phyloP scores from a whole-genome alignment of 1,139 yeast species.

The Debaryomyces coudertii region DNA sequence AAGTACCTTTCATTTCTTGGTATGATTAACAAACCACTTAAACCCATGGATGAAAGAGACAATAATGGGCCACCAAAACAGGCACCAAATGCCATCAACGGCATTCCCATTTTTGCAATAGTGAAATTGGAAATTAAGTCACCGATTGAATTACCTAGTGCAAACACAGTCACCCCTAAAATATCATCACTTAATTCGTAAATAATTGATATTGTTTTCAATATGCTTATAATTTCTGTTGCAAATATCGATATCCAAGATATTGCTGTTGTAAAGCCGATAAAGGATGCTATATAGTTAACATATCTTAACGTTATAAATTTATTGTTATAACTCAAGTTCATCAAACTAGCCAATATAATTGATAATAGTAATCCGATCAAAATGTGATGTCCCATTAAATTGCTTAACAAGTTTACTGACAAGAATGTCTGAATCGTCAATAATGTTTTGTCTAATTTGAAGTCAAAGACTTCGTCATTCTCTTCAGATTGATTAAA shows the following conservation, averaged over 20 bases:
- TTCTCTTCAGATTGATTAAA: slow-evolving; percentile 5
- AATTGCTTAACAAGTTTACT: slow-evolving; percentile 18
- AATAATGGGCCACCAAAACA: slow-evolving; percentile 91
- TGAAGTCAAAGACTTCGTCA: slow-evolving; percentile 21
- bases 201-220: slow-evolving; percentile 64
- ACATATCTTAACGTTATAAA: slow-evolving; percentile 18
- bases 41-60: slow-evolving; percentile 49
- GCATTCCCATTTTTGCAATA: slow-evolving; percentile 83
- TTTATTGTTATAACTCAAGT: slow-evolving; percentile 11
- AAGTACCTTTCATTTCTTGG: slow-evolving; percentile 20
- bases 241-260: slow-evolving; percentile 80
- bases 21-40: slow-evolving; percentile 63
- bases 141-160: slow-evolving; percentile 90
- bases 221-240: slow-evolving; percentile 68
- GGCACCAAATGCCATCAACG: slow-evolving; percentile 91
- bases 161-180: slow-evolving; percentile 83
- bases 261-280: slow-evolving; percentile 72
- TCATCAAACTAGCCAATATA: slow-evolving; percentile 12
- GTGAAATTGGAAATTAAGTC: slow-evolving; percentile 86
- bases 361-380: slow-evolving; percentile 16
- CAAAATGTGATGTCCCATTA: slow-evolving; percentile 15
- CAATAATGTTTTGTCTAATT: slow-evolving; percentile 22
- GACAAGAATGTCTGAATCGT: slow-evolving; percentile 25
- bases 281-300: slow-evolving; percentile 40
- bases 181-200: slow-evolving; percentile 75